A percentile compares a stretch with the other conserved stretches of the same genome.
Evolutionary conservation across 2,329 filamentous ascomycete genomes (phyloP).

Genomic region (Aureobasidium namibiae): DNA sequence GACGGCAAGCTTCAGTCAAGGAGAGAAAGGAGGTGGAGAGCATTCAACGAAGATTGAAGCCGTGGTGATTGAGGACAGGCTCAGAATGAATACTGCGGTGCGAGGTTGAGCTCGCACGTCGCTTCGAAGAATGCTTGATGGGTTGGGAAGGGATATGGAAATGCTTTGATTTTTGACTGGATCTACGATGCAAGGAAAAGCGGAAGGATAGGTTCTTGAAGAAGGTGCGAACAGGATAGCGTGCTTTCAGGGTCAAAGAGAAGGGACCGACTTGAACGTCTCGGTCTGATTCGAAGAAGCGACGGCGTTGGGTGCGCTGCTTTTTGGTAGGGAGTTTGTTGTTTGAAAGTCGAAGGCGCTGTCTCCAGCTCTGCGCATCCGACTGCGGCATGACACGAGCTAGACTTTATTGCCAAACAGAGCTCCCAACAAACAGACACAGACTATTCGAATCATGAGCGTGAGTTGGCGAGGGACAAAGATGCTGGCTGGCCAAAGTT

Average conservation of each 20-base stretch:
- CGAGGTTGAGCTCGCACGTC: background rate
- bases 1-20: background rate
- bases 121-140: background rate
- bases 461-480: background rate
- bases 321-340: background rate
- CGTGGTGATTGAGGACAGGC: background rate
- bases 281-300: background rate
- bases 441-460: background rate
- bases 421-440: background rate
- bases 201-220: background rate
- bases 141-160: background rate
- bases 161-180: background rate
- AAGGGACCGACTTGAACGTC: background rate
- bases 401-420: background rate
- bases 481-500: background rate
- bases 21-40: background rate
- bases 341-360: background rate
- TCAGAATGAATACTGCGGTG: background rate
- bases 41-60: background rate
- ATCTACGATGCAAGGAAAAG: background rate
- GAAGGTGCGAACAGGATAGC: conserved; percentile 7
- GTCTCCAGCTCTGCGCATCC: background rate
- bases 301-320: background rate
- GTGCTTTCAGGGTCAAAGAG: background rate
- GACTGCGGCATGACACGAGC: background rate